Evolutionary conservation across 2,329 filamentous ascomycete species (phyloP).

Genomic region (Aspergillus oerlinghausenensis): DNA sequence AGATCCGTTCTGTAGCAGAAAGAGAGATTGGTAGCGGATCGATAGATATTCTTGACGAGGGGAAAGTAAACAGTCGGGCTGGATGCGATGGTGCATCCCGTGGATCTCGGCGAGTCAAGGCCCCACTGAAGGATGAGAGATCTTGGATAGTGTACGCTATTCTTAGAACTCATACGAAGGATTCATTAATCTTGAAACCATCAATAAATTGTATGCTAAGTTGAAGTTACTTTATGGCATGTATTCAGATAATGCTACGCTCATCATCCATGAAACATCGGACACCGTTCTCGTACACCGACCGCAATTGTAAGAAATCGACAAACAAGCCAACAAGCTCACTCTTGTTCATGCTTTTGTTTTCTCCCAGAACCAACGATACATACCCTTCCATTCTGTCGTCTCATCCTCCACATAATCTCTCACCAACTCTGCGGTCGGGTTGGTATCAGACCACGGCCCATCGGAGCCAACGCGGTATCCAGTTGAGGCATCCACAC

Average conservation of each 20-base stretch:
- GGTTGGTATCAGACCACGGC: conserved; percentile 28
- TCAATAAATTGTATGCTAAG: not conserved
- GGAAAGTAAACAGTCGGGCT: not conserved
- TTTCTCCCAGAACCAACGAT: conserved; percentile 41
- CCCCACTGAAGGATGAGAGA: not conserved
- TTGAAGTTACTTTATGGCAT: not conserved
- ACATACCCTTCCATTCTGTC: conserved; percentile 37
- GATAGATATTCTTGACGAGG: not conserved
- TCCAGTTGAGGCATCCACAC: conserved; percentile 4
- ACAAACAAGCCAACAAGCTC: not conserved
- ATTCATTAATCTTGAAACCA: no score
- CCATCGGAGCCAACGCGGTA: conserved; percentile 10
- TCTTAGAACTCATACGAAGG: not conserved
- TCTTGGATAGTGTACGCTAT: not conserved
- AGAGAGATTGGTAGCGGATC: not conserved
- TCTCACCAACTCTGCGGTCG: conserved; percentile 42
- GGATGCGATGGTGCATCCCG: not conserved
- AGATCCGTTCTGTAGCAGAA: not conserved
- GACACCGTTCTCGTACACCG: not conserved
- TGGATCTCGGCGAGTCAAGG: not conserved
- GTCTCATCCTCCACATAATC: conserved; percentile 44
- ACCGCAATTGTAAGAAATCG: not conserved
- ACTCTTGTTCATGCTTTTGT: conserved; percentile 16
- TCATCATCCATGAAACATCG: not conserved
- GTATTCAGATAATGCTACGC: not conserved